A percentile compares a stretch with the other conserved stretches of the same genome.
phyloP scores from a whole-genome alignment of 2,329 filamentous ascomycete genomes.

The Colletotrichum musae region DNA sequence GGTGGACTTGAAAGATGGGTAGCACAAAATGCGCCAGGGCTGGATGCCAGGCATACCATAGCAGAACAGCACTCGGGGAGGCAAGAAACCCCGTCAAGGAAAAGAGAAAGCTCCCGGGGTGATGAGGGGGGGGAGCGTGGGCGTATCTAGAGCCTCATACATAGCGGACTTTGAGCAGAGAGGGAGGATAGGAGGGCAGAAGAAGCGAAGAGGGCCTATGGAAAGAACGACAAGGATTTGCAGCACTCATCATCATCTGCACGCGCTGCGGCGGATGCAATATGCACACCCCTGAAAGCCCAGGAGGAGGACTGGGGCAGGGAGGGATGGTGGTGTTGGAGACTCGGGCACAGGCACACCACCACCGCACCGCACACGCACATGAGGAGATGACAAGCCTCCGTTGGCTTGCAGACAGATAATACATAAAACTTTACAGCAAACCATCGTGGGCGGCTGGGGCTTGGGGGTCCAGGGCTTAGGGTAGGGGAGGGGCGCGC shows the following conservation, averaged over 20 bases:
- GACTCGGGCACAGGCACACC: constrained; percentile 16
- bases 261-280: constrained; percentile 27
- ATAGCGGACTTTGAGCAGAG: constrained; percentile 1
- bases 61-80: constrained; percentile 11
- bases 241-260: constrained; percentile 23
- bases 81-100: constrained; percentile 12
- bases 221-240: constrained; percentile 35
- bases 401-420: constrained; percentile 25
- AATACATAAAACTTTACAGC: constrained; percentile 28
- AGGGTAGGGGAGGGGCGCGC: constrained; percentile 2
- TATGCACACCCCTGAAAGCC: constrained; percentile 30
- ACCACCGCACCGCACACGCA: neutral
- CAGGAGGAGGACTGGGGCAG: constrained; percentile 14
- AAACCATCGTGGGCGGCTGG: constrained; percentile 6
- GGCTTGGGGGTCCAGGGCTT: constrained; percentile 1
- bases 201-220: constrained; percentile 11
- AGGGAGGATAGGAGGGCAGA: constrained; percentile 10
- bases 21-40: constrained; percentile 22
- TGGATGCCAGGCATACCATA: constrained; percentile 16
- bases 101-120: neutral
- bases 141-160: constrained; percentile 38
- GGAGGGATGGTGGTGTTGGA: constrained; percentile 21
- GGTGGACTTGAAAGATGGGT: neutral
- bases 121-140: neutral
- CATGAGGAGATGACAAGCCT: constrained; percentile 11